A percentile compares a stretch with the other conserved stretches of the same genome.
Evolutionary conservation across 2,329 filamentous ascomycete genomes (phyloP).

Genomic region (Cercospora nicotianae): DNA sequence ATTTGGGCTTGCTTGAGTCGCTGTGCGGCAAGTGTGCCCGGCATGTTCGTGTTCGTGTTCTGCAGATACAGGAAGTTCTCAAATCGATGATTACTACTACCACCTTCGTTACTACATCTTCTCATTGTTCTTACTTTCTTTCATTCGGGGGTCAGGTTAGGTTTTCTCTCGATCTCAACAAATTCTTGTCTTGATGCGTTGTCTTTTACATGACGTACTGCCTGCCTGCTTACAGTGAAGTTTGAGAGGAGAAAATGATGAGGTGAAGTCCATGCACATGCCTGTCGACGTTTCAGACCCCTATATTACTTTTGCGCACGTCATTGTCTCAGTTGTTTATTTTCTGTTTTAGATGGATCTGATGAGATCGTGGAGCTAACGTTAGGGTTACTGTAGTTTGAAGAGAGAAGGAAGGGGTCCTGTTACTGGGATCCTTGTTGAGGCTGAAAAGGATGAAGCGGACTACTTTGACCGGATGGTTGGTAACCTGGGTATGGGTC

Average conservation of each 20-base stretch:
- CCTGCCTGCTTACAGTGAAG: not conserved
- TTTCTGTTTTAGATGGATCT: not conserved
- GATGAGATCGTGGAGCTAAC: not conserved
- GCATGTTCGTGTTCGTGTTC: not conserved
- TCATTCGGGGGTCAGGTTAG: no score
- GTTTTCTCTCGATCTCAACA: not conserved
- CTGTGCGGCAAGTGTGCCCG: not conserved
- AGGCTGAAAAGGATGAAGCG: not conserved
- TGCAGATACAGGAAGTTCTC: not conserved
- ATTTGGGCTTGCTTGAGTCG: not conserved
- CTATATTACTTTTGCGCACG: not conserved
- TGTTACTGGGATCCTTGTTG: not conserved
- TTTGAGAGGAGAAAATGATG: not conserved
- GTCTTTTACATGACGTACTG: not conserved
- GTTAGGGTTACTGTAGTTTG: not conserved
- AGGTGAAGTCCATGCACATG: not conserved
- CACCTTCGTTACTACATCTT: no score
- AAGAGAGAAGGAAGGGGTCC: not conserved
- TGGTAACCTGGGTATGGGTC: not conserved
- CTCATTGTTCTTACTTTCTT: no score
- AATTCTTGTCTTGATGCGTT: not conserved
- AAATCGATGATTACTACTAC: not conserved
- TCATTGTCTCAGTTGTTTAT: not conserved
- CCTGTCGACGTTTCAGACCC: not conserved
- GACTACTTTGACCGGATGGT: not conserved